Base-by-base conservation (phyloP, 345 rosid species). In the Carallia brachiata region DNA sequence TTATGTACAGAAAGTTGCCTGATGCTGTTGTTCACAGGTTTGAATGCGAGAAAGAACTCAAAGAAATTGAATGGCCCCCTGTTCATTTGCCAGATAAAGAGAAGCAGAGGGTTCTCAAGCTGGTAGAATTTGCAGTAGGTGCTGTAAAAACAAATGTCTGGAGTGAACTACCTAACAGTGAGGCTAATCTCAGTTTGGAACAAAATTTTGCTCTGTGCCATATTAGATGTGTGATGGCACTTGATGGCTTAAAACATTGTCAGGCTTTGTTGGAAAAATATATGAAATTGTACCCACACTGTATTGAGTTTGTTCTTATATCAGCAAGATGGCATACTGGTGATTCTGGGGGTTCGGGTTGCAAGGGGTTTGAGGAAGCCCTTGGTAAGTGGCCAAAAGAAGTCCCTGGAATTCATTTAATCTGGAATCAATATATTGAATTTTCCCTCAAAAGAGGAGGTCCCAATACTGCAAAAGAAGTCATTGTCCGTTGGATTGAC, bases 1-100 rank as follows among this genome's bases (percentile, higher is more conserved):
- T 85, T 84, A 70, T 92, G 84, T 92, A 95, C 99, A 92, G 93
- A 97, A 95, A 89, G 78, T 87, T 95, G 61, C 99, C 99, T 52
- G 91, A 81, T 69, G 81, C 86, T 69, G 72, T 95, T 66, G 83
- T 88, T 67, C 88, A 82, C 72, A 83, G 61, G 66, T 82, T 92
- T 79, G 99, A 95, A 78, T 80, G 76, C 84, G 89, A 83, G 79
- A 95, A 95, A 70, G 91, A 89, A 58, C 87, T 89, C 68, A 75
- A 69, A 70, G 71, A 80, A 65, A 77, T 95, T 64, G 89, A 87
- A 52, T 95, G 99, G 99, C 88, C 97, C 63, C 73, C 84, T 39
- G 80, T 78, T 83, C 79, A 77, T 69, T 60, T 90, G 77, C 79
- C 44, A 4, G 82, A 77, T 67, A 85, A 81, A 56, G 84, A 80